Evolutionary conservation across 257 asterid genomes (phyloP).

Genomic region (Anisodus acutangulus): DNA sequence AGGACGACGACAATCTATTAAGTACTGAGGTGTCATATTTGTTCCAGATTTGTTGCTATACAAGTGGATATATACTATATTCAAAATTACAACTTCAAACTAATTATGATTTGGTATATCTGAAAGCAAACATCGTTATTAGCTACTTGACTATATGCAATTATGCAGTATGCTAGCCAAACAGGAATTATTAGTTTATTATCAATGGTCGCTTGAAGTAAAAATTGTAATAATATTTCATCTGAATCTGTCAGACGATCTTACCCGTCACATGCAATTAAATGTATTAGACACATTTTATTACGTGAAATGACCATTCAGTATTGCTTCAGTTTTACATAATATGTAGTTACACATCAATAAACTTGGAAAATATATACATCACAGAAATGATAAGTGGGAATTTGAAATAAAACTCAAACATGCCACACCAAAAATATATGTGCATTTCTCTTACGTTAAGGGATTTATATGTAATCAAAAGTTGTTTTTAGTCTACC

Average conservation of each 20-base stretch:
- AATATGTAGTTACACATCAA: no score
- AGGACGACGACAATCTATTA: not conserved
- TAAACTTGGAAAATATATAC: no score
- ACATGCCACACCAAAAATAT: no score
- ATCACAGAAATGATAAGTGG: no score
- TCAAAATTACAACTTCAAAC: not conserved
- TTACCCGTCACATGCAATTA: not conserved
- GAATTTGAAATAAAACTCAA: no score
- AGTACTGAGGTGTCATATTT: not conserved
- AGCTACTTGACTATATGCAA: not conserved
- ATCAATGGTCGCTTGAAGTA: not conserved
- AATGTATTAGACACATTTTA: not conserved
- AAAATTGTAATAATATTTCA: not conserved
- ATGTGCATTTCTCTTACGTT: not conserved
- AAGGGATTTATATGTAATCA: no score
- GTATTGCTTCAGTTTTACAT: not conserved
- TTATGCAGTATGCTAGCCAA: not conserved
- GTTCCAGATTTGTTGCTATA: not conserved
- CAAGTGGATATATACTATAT: not conserved
- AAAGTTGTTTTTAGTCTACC: no score
- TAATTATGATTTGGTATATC: slow-evolving; percentile 13
- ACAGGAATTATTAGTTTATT: not conserved
- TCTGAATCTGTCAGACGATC: no score
- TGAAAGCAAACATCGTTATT: not conserved
- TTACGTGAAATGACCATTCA: not conserved